Evolutionary conservation across 106 monocot species (phyloP).

Genomic region (Narthecium ossifragum): DNA sequence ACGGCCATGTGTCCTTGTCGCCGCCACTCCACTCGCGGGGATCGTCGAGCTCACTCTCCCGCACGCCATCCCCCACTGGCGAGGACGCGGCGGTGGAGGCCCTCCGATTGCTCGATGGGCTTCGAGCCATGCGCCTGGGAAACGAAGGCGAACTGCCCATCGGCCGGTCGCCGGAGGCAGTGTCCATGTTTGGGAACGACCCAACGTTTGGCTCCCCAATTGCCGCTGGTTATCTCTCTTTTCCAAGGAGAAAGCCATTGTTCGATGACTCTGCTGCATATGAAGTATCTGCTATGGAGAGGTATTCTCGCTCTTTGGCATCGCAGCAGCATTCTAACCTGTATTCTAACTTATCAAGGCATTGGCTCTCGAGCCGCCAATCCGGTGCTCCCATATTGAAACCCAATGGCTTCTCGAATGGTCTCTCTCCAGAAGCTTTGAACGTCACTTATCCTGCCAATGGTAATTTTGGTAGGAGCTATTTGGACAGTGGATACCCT

Average conservation of each 20-base stretch:
- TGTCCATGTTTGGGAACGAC: background rate
- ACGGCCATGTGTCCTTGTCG: background rate
- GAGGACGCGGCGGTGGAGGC: background rate
- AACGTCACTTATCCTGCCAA: background rate
- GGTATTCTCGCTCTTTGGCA: too few species aligned
- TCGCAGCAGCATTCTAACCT: background rate
- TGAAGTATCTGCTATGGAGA: background rate
- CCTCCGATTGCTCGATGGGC: background rate
- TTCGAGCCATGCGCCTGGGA: background rate
- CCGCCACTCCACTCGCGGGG: background rate
- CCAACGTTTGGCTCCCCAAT: background rate
- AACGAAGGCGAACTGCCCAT: background rate
- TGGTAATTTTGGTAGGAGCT: background rate
- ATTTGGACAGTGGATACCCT: background rate
- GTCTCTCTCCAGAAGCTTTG: background rate
- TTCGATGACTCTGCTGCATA: background rate
- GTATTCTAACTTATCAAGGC: background rate
- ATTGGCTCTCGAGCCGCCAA: background rate
- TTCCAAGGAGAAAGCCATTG: background rate
- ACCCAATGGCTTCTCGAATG: background rate
- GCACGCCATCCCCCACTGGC: background rate
- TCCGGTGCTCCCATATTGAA: background rate
- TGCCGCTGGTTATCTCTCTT: background rate
- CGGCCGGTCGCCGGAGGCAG: background rate
- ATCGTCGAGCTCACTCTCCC: conserved; percentile 2